phyloP scores from a whole-genome alignment of 441 rosid genomes.

The Francoa sonchifolia region DNA sequence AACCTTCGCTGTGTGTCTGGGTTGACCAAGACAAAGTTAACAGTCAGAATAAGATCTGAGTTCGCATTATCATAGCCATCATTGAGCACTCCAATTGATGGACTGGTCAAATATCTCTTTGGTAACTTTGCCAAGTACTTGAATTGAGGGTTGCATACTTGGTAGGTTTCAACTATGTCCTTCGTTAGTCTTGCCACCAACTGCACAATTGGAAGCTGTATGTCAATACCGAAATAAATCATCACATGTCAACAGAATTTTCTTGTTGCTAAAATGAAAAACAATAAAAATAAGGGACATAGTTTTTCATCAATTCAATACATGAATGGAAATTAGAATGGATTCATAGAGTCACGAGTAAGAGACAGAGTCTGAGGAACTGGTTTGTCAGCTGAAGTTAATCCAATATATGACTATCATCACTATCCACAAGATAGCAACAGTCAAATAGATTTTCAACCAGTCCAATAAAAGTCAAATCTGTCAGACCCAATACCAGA shows the following conservation, averaged over 20 bases:
- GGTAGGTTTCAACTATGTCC: slow-evolving; percentile 87
- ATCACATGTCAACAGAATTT: not conserved
- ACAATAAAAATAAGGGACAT: not conserved
- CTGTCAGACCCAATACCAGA: too few relatives aligned
- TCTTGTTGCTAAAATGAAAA: too few relatives aligned
- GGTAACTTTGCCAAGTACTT: slow-evolving; percentile 89
- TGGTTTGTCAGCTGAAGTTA: too few relatives aligned
- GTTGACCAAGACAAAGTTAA: slow-evolving; percentile 63
- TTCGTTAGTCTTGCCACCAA: slow-evolving; percentile 76
- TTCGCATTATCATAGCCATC: slow-evolving; percentile 94
- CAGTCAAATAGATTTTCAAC: too few relatives aligned
- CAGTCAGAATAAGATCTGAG: slow-evolving; percentile 88
- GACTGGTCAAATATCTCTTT: slow-evolving; percentile 91
- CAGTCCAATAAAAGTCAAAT: too few relatives aligned
- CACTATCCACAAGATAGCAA: too few relatives aligned
- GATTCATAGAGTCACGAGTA: too few relatives aligned
- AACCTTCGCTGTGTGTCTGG: slow-evolving; percentile 73
- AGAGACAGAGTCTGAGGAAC: too few relatives aligned
- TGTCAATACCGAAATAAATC: slow-evolving; percentile 26
- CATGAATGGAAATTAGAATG: slow-evolving; percentile 4
- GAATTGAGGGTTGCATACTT: slow-evolving; percentile 77
- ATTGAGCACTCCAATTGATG: slow-evolving; percentile 83
- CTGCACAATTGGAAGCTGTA: slow-evolving; percentile 39
- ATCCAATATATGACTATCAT: too few relatives aligned
- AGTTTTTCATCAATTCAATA: slow-evolving; percentile 6